phyloP scores from a whole-genome alignment of 2,329 filamentous ascomycete species.

The Penicillium sp. region DNA sequence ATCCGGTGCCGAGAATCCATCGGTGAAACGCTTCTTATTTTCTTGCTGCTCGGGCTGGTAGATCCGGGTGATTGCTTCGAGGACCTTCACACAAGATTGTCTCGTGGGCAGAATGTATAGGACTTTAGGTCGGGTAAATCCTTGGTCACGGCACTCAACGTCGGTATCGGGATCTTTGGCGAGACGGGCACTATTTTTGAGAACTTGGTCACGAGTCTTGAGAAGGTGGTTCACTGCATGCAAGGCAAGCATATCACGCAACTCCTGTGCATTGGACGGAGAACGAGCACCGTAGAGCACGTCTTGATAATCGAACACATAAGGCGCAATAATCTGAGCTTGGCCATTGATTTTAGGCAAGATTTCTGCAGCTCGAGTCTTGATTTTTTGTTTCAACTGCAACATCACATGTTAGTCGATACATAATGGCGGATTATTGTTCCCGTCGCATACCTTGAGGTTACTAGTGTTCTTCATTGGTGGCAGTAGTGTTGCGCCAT shows the following conservation, averaged over 20 bases:
- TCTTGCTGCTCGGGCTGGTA: slow-evolving; percentile 88
- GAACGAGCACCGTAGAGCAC: slow-evolving; percentile 74
- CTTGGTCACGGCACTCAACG: slow-evolving; percentile 83
- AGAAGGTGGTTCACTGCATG: slow-evolving; percentile 91
- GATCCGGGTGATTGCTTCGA: slow-evolving; percentile 74
- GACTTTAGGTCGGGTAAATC: slow-evolving; percentile 92
- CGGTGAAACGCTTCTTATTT: slow-evolving; percentile 88
- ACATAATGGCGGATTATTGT: neutral
- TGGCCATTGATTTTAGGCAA: slow-evolving; percentile 60
- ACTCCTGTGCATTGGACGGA: slow-evolving; percentile 63
- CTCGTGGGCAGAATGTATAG: slow-evolving; percentile 87
- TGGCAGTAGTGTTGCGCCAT: slow-evolving; percentile 27
- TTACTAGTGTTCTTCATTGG: slow-evolving; percentile 33
- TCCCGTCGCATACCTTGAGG: slow-evolving; percentile 36
- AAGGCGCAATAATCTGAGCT: slow-evolving; percentile 66
- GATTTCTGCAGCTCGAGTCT: slow-evolving; percentile 55
- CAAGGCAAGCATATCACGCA: slow-evolving; percentile 74
- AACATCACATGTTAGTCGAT: slow-evolving; percentile 38
- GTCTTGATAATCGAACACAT: slow-evolving; percentile 82
- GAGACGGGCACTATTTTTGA: slow-evolving; percentile 87
- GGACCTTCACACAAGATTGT: slow-evolving; percentile 76
- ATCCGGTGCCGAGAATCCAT: slow-evolving; percentile 72
- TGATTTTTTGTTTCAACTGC: slow-evolving; percentile 71
- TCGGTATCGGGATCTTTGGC: slow-evolving; percentile 66
- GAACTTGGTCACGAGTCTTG: slow-evolving; percentile 86